Evolutionary conservation across 2,329 filamentous ascomycete genomes (phyloP), one percentile per base, ranked within the genome.

Genomic region (Colletotrichum phormii): DNA sequence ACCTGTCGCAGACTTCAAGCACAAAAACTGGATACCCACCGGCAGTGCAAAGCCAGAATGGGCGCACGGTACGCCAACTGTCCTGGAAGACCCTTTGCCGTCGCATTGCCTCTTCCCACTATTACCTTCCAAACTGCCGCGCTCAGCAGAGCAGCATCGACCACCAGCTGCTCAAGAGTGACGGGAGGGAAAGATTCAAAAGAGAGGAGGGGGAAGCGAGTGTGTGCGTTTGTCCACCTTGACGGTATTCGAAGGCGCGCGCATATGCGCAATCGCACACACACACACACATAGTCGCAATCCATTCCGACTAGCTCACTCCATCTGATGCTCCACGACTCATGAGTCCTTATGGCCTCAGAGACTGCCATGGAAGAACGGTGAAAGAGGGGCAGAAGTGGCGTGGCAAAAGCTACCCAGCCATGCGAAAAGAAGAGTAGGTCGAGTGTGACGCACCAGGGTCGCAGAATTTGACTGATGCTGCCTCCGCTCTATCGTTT

Each of bases 391-490:
- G 55, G 26, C 49, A 55, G 51, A 35, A 49, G n/a, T 65, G 66
- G 66, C 71, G 71, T 72, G 71, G 67, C 67, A 29, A 73, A 73
- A 67, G 29, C 62, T 42, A 55, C 66, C 66, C 67, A 72, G 68
- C 67, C 67, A 72, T 67, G 67, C 63, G 62, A 65, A 61, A 59
- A 46, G 46, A n/a, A 33, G 18, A 53, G 62, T 72, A 66, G 31
- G 60, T 58, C 67, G 67, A 63, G 68, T 72, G 71, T 67, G 71
- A 73, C 71, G 62, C 71, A 72, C 71, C 63, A 63, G 67, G 71
- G 71, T 67, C 72, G 71, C 71, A 73, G 68, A 73, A 72, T 67
- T 72, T 64, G 71, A 72, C 67, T 59, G 67, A 67, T 46, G 60
- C 37, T 29, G 53, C 64, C 64, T 64, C 66, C 66, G 66, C 66